Evolutionary conservation across 805 yeast species (phyloP).

Genomic region (Wickerhamomyces bisporus): DNA sequence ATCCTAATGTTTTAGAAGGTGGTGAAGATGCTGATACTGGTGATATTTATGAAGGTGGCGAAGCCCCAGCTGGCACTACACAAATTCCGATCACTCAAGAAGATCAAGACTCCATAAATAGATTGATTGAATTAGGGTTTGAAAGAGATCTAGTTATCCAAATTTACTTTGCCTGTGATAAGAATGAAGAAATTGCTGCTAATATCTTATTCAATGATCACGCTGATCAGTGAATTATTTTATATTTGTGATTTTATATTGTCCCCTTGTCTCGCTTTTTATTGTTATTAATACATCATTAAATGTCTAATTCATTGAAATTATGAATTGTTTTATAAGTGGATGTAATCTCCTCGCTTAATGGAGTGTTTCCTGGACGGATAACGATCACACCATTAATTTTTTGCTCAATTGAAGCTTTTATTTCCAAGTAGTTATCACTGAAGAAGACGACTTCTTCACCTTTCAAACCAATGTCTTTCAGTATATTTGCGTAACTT

Average conservation of each 20-base stretch:
- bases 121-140: constrained; percentile 91
- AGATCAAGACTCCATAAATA: constrained; percentile 83
- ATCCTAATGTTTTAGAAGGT: constrained; percentile 34
- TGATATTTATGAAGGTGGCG: constrained; percentile 24
- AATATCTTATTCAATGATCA: constrained; percentile 74
- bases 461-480: constrained; percentile 30
- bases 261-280: background rate
- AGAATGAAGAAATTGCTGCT: constrained; percentile 95
- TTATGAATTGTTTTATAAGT: constrained; percentile 23
- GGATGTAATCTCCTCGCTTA: constrained; percentile 31
- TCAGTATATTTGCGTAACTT: constrained; percentile 56
- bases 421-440: constrained; percentile 74
- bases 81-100: constrained; percentile 66
- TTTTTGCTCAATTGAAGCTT: constrained; percentile 68
- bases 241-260: background rate
- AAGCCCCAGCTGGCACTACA: constrained; percentile 27
- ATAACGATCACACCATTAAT: constrained; percentile 52
- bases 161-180: constrained; percentile 96
- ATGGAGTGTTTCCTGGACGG: constrained; percentile 70
- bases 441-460: constrained; percentile 58
- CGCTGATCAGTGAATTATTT: constrained; percentile 24
- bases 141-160: constrained; percentile 83
- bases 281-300: background rate
- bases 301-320: constrained; percentile 25
- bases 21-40: constrained; percentile 28